Percentiles rank a stretch among this genome's conserved stretches.
Conservation (phyloP, 1,284 basidiomycete genomes). For the Ustilago trichophora region DNA sequence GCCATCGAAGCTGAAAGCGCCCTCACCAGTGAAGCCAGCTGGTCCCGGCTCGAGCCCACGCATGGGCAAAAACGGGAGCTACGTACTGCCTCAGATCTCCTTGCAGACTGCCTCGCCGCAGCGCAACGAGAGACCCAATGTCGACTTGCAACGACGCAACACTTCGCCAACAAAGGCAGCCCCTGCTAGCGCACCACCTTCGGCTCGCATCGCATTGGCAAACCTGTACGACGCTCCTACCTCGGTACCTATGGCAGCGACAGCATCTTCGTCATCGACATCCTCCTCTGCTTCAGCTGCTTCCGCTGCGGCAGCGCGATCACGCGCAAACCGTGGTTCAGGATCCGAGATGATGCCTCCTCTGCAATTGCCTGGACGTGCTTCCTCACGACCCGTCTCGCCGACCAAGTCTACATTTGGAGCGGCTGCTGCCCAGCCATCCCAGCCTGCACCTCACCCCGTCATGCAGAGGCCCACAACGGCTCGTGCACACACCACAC, state of each 20-base stretch:
- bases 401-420: conserved; percentile 40
- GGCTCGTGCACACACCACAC: conserved; percentile 48
- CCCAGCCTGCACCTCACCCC: conserved; percentile 18
- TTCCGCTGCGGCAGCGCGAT: conserved; percentile 14
- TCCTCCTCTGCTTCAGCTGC: conserved; percentile 15
- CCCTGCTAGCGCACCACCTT: conserved; percentile 22
- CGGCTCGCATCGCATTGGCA: conserved; percentile 27
- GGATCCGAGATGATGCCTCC: conserved; percentile 43
- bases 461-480: conserved; percentile 18
- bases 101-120: conserved; percentile 39
- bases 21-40: conserved; percentile 7
- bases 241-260: conserved; percentile 6
- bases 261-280: conserved; percentile 16
- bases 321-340: conserved; percentile 27
- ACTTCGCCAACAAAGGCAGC: conserved; percentile 40
- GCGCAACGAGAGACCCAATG: conserved; percentile 21
- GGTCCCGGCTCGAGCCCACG: conserved; percentile 20
- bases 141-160: conserved; percentile 42
- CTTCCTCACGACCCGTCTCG: conserved; percentile 45
- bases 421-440: conserved; percentile 3
- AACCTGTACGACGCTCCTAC: conserved; percentile 31
- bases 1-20: conserved; percentile 18
- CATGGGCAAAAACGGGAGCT: conserved; percentile 10
- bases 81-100: conserved; percentile 35
- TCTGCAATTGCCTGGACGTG: conserved; percentile 32